phyloP scores from a whole-genome alignment of 140 eudicot species.

The Cichorium intybus region DNA sequence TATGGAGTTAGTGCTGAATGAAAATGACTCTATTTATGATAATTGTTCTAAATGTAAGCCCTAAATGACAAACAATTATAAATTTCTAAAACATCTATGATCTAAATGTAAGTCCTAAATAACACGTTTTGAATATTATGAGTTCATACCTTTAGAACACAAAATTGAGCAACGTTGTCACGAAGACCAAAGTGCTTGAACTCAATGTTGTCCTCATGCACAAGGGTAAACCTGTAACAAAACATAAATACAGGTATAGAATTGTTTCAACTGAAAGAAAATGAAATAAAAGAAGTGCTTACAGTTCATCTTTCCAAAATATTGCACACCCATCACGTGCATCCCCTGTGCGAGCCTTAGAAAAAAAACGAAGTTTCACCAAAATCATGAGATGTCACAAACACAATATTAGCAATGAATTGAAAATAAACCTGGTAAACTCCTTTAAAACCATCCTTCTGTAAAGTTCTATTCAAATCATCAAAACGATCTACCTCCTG shows the following conservation, averaged over 20 bases:
- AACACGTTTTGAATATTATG: too few relatives aligned
- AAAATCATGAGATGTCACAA: background rate
- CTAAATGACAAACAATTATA: too few relatives aligned
- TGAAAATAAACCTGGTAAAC: constrained; percentile 58
- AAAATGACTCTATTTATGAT: too few relatives aligned
- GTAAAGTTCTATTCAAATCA: constrained; percentile 51
- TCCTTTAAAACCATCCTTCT: constrained; percentile 71
- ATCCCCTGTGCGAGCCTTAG: constrained; percentile 84
- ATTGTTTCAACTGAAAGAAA: background rate
- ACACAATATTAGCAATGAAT: background rate
- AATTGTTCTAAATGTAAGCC: too few relatives aligned
- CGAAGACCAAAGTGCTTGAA: constrained; percentile 78
- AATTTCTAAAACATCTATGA: too few relatives aligned
- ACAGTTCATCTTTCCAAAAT: constrained; percentile 75
- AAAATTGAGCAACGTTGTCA: constrained; percentile 83
- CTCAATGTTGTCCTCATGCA: constrained; percentile 64
- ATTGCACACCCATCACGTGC: constrained; percentile 84
- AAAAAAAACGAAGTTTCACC: background rate
- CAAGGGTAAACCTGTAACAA: constrained; percentile 56
- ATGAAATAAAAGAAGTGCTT: constrained; percentile 26
- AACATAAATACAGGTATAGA: background rate
- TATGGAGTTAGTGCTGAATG: too few relatives aligned
- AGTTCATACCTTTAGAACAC: constrained; percentile 71
- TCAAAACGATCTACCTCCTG: constrained; percentile 88
- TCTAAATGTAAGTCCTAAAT: too few relatives aligned